Evolutionary conservation across 805 yeast genomes (phyloP).

Genomic region (Starmerella sirachaensis): DNA sequence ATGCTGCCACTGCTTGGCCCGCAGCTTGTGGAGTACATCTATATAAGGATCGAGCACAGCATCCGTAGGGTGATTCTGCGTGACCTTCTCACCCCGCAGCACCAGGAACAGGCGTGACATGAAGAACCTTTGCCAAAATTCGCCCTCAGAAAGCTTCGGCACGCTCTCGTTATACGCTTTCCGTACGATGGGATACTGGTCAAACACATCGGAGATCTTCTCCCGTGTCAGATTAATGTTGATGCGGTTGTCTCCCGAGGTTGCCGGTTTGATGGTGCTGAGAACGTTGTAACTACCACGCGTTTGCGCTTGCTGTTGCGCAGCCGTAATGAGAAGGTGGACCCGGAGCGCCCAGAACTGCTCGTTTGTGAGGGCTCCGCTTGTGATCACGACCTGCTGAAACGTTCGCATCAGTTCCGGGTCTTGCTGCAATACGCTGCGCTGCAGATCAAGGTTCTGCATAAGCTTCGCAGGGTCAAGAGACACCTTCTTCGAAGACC

Average conservation of each 20-base stretch:
- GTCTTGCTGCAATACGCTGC: slow-evolving; percentile 58
- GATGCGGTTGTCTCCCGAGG: slow-evolving; percentile 83
- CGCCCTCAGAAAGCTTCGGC: slow-evolving; percentile 79
- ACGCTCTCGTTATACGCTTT: slow-evolving; percentile 84
- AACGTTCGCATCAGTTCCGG: slow-evolving; percentile 59
- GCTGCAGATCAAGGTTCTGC: slow-evolving; percentile 66
- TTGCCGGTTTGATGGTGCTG: slow-evolving; percentile 87
- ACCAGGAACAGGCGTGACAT: slow-evolving; percentile 78
- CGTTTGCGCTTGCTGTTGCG: slow-evolving; percentile 71
- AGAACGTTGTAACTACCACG: slow-evolving; percentile 89
- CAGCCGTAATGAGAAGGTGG: slow-evolving; percentile 70
- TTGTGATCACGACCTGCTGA: slow-evolving; percentile 75
- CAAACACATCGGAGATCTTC: slow-evolving; percentile 77
- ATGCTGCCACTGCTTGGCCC: slow-evolving; percentile 30
- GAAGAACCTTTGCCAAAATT: slow-evolving; percentile 93
- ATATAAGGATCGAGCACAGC: slow-evolving; percentile 73
- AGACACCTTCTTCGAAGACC: slow-evolving; percentile 23
- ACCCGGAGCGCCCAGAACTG: slow-evolving; percentile 82
- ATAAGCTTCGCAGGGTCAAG: slow-evolving; percentile 49
- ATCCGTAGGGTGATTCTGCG: slow-evolving; percentile 69
- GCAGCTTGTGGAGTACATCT: slow-evolving; percentile 51
- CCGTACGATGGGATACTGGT: slow-evolving; percentile 83
- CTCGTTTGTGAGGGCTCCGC: slow-evolving; percentile 53
- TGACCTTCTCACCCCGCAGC: slow-evolving; percentile 76
- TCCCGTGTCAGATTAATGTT: slow-evolving; percentile 87